Evolutionary conservation across 768 basidiomycete genomes (phyloP).

Genomic region (Suillus occidentalis): DNA sequence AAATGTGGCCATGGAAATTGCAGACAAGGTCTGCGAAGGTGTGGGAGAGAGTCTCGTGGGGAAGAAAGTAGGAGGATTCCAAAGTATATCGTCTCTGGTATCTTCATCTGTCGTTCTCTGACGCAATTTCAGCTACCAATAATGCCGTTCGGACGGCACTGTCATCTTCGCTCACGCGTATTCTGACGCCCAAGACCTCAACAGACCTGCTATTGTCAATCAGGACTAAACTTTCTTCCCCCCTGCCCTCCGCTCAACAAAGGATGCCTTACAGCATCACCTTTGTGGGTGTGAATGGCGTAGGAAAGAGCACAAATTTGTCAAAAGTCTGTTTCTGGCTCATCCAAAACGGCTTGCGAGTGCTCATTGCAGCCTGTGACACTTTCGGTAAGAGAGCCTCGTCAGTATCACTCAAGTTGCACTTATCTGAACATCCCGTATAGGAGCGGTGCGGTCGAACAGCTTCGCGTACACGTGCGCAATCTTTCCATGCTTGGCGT

Average conservation of each 20-base stretch:
- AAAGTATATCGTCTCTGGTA: conserved; percentile 53
- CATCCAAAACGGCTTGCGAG: conserved; percentile 89
- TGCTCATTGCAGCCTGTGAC: conserved; percentile 97
- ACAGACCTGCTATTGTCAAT: conserved; percentile 96
- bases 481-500: conserved; percentile 86
- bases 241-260: conserved; percentile 71
- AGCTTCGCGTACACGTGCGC: conserved; percentile 92
- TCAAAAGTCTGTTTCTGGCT: conserved; percentile 99
- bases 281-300: conserved; percentile 98
- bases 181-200: conserved; percentile 94
- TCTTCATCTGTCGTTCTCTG: conserved; percentile 4
- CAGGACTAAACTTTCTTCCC: conserved; percentile 78
- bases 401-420: background rate
- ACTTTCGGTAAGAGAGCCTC: conserved; percentile 68
- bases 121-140: conserved; percentile 62
- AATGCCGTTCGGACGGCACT: conserved; percentile 82
- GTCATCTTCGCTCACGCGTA: conserved; percentile 84
- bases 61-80: conserved; percentile 87
- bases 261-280: conserved; percentile 89
- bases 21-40: conserved; percentile 91
- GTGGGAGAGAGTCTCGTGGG: conserved; percentile 91
- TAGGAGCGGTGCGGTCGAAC: conserved; percentile 96
- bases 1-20: conserved; percentile 95
- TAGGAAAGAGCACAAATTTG: conserved; percentile 97
- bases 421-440: conserved; percentile 7